These are phyloP conservation scores for Globisporangium recalcitrans DNA, from an alignment of 352 stramenopile species.

Conservation along the genomic window DNA sequence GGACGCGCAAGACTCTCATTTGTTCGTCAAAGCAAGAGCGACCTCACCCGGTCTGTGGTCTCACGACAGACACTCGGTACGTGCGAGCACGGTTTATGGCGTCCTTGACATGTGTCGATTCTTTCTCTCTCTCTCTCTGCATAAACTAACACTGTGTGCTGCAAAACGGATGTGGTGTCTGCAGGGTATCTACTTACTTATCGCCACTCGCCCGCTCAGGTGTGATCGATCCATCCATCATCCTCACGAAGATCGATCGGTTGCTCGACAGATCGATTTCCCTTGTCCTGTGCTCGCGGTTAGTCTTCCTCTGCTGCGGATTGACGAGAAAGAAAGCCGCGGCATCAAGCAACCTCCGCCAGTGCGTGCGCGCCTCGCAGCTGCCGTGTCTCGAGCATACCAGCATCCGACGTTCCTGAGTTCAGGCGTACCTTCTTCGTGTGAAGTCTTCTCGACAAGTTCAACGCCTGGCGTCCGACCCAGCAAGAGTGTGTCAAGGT, in stretches of 20 bases:
- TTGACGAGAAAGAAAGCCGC: neutral
- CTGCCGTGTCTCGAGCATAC: neutral
- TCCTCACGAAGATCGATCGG: neutral
- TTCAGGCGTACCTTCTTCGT: conserved; percentile 1
- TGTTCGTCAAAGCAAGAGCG: conserved; percentile 7
- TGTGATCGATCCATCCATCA: neutral
- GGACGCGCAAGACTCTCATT: conserved; percentile 1
- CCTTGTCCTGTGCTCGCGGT: neutral
- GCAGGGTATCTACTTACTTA: conserved; percentile 7
- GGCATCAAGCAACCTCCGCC: neutral
- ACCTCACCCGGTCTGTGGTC: neutral
- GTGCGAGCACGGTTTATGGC: neutral
- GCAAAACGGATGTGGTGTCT: neutral
- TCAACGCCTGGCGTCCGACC: neutral
- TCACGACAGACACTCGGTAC: conserved; percentile 4
- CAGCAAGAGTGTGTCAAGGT: neutral
- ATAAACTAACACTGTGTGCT: neutral
- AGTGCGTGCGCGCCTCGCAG: no score
- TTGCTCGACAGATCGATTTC: neutral
- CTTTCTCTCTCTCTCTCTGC: neutral
- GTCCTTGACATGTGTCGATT: neutral
- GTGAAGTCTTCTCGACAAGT: neutral
- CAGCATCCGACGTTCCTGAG: conserved; percentile 2
- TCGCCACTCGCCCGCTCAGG: neutral
- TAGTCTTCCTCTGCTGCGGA: neutral